Conservation (phyloP, 2,329 filamentous ascomycete genomes). For the Blumeriella jaapii region DNA sequence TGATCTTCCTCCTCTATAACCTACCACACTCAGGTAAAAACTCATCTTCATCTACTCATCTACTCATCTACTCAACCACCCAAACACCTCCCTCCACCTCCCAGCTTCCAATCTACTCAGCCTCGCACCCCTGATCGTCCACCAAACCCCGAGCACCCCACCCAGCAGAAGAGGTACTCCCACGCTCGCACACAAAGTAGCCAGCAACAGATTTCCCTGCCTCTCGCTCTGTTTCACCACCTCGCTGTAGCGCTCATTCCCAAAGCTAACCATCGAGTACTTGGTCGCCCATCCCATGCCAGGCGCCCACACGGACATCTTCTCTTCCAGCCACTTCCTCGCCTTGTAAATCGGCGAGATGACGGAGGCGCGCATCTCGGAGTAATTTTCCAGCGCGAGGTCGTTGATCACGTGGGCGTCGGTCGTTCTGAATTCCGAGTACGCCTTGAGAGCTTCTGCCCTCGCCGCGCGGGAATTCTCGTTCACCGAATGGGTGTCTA, state of each 20-base stretch:
- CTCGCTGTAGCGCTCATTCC: slow-evolving; percentile 81
- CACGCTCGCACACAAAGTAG: slow-evolving; percentile 6
- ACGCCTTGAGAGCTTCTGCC: slow-evolving; percentile 62
- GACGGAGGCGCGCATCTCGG: slow-evolving; percentile 86
- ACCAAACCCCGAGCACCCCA: neutral
- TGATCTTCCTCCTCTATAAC: neutral
- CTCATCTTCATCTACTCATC: no score
- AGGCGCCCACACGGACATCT: slow-evolving; percentile 64
- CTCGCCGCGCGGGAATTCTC: no score
- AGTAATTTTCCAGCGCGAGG: slow-evolving; percentile 80
- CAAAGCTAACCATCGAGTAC: slow-evolving; percentile 86
- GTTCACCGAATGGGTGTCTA: slow-evolving; percentile 58
- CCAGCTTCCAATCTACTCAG: neutral
- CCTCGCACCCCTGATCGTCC: neutral
- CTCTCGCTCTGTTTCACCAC: slow-evolving; percentile 58
- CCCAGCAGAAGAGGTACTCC: slow-evolving; percentile 1
- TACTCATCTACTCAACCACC: neutral
- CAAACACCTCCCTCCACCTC: slow-evolving; percentile 2
- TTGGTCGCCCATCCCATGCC: slow-evolving; percentile 80
- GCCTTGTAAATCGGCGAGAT: slow-evolving; percentile 65
- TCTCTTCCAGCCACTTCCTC: slow-evolving; percentile 80
- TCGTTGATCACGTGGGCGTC: slow-evolving; percentile 90
- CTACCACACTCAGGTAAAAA: neutral
- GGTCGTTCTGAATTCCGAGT: slow-evolving; percentile 59
- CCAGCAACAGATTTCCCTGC: slow-evolving; percentile 42